These are phyloP conservation scores for Russula earlei DNA, from an alignment of 768 basidiomycete genomes.

Conservation along the genomic window DNA sequence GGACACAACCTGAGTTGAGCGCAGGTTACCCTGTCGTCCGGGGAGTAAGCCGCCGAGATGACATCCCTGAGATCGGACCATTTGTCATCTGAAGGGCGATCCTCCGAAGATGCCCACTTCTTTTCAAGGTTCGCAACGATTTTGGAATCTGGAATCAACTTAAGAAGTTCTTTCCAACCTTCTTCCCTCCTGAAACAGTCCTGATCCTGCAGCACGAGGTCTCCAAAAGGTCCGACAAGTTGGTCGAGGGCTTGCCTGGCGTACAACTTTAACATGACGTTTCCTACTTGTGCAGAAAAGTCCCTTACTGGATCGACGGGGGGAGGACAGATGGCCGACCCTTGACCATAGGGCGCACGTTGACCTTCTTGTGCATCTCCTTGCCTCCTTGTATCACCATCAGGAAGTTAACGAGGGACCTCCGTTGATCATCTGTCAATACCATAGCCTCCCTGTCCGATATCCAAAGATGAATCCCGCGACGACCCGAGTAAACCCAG, in stretches of 20 bases:
- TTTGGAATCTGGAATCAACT: slow-evolving; percentile 59
- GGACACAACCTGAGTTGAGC: not conserved
- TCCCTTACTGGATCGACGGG: slow-evolving; percentile 55
- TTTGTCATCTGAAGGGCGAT: slow-evolving; percentile 53
- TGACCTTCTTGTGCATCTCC: slow-evolving; percentile 74
- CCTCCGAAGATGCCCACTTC: slow-evolving; percentile 49
- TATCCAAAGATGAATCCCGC: slow-evolving; percentile 98
- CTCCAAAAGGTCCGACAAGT: slow-evolving; percentile 48
- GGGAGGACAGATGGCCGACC: slow-evolving; percentile 40
- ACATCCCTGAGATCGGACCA: slow-evolving; percentile 57
- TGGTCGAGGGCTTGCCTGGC: slow-evolving; percentile 31
- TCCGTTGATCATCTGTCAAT: slow-evolving; percentile 85
- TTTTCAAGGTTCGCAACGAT: slow-evolving; percentile 39
- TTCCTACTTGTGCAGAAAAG: not conserved
- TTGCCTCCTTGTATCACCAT: slow-evolving; percentile 76
- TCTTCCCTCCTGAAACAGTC: slow-evolving; percentile 65
- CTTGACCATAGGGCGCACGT: slow-evolving; percentile 42
- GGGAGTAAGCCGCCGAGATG: slow-evolving; percentile 26
- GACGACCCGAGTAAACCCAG: slow-evolving; percentile 98
- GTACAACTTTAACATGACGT: not conserved
- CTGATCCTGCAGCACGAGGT: slow-evolving; percentile 72
- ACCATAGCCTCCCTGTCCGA: slow-evolving; percentile 82
- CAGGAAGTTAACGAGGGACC: slow-evolving; percentile 77
- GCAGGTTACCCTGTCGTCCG: slow-evolving; percentile 28
- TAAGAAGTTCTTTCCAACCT: slow-evolving; percentile 66